Evolutionary conservation across 2,329 filamentous ascomycete genomes (phyloP), one percentile per base, ranked within the genome.

Genomic region (Ophiostoma sp.): DNA sequence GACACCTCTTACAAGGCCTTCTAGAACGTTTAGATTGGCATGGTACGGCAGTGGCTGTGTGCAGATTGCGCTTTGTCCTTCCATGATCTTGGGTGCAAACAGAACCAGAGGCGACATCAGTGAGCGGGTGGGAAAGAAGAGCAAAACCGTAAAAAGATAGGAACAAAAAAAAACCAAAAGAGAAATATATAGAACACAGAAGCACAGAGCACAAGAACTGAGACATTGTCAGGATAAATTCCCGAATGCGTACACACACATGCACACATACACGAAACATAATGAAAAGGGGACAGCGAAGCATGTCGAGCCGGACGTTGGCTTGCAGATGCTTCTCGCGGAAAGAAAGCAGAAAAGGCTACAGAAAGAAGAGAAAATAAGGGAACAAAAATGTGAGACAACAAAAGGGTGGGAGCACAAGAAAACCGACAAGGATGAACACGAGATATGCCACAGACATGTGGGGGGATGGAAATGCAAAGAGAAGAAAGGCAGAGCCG

Each of bases 401-500:
- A 22, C 22, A 17, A 68, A 52, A 69, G 31, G 66, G 19, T 52
- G 63, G 57, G 22, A 59, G 48, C 61, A 72, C 70, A 66, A 39
- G 63, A 57, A 57, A 28, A 31, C 11, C 19, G 33, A 28, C 72
- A 73, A 61, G 72, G 55, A 55, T 64, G 45, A 73, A 73, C 72
- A 73, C 72, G 72, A 70, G 71, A 72, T 72, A 63, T 68, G 28
- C 36, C 71, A 72, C 50, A 48, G 50, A 59, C 52, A 61, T 72
- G 50, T 48, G 71, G 71, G 63, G 61, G 50, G 48, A 50, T 0
- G 19, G 19, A 39, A 8, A 31, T 19, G 19, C 22, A 61, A 61
- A 57, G 36, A 12, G 22, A 50, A 63, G 31, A 64, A 36, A 22
- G 12, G n/a, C 15, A 63, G 42, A 72, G 15, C 33, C 19, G 69